Evolutionary conservation across 2,329 filamentous ascomycete genomes (phyloP).

Genomic region (Cryphonectria naterciae): DNA sequence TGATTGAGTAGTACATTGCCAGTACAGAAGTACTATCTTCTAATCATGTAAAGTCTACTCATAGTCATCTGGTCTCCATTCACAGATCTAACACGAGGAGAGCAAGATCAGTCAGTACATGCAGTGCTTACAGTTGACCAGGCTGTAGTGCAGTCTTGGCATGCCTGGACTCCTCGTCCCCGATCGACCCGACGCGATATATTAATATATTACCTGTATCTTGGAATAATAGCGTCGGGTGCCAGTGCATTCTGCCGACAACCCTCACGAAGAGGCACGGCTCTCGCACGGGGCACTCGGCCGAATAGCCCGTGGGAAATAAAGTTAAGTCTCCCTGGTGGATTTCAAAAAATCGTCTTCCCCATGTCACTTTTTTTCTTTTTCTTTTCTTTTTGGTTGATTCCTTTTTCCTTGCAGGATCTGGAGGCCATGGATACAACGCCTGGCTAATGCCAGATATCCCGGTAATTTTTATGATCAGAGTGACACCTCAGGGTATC

Average conservation of each 20-base stretch:
- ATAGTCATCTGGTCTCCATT: neutral
- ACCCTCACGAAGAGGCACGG: no score
- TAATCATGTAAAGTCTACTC: no score
- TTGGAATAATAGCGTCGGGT: no score
- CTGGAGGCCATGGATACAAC: neutral
- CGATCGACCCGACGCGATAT: no score
- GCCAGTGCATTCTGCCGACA: no score
- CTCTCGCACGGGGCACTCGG: neutral
- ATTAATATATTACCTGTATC: no score
- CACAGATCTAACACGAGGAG: neutral
- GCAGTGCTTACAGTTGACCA: neutral
- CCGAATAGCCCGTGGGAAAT: neutral
- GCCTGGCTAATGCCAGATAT: neutral
- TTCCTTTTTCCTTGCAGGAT: neutral
- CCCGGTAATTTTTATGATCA: conserved; percentile 9
- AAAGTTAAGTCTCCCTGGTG: no score
- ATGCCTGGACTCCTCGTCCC: no score
- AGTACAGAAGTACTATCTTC: no score
- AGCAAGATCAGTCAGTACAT: no score
- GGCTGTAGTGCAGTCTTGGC: no score
- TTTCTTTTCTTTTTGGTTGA: no score
- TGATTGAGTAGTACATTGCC: neutral
- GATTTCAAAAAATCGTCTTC: neutral
- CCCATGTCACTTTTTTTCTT: neutral
- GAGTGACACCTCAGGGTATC: conserved; percentile 14